Percentiles rank a stretch among this genome's conserved stretches.
phyloP scores from a whole-genome alignment of 805 yeast genomes.

The Helenozyma baotianmanensis region DNA sequence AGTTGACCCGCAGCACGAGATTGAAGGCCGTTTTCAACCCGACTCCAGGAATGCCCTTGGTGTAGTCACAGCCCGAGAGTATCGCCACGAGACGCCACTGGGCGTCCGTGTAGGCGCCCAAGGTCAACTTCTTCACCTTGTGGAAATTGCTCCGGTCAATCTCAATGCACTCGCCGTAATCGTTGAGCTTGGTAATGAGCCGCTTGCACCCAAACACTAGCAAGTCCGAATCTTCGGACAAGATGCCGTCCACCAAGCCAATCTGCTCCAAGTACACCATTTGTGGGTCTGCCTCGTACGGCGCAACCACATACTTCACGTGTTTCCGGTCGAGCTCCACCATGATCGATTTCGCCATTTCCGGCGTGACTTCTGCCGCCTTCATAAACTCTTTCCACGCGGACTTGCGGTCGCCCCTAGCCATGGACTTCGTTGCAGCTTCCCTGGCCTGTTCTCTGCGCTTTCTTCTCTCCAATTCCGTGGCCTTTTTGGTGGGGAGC shows the following conservation, averaged over 20 bases:
- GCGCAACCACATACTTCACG: conserved; percentile 84
- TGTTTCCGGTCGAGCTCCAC: conserved; percentile 55
- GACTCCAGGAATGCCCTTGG: conserved; percentile 75
- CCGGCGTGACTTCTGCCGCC: conserved; percentile 82
- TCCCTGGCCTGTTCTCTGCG: conserved; percentile 55
- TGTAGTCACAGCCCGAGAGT: conserved; percentile 94
- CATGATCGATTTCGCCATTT: conserved; percentile 85
- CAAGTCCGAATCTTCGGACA: conserved; percentile 93
- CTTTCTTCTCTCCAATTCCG: conserved; percentile 61
- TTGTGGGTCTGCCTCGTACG: conserved; percentile 97
- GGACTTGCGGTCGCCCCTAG: conserved; percentile 48
- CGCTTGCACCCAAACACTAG: conserved; percentile 78
- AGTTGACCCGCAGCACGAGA: conserved; percentile 47
- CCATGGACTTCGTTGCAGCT: conserved; percentile 49
- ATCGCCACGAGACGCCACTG: conserved; percentile 77
- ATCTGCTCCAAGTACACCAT: conserved; percentile 80
- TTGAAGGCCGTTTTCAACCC: conserved; percentile 76
- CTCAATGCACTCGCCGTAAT: conserved; percentile 68
- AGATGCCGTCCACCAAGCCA: conserved; percentile 76
- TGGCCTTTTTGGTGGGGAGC: conserved; percentile 70
- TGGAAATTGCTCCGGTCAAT: conserved; percentile 54
- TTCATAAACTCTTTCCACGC: conserved; percentile 71
- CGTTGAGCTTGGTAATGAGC: conserved; percentile 78
- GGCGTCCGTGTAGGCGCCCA: conserved; percentile 47
- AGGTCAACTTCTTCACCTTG: conserved; percentile 44